Base-by-base conservation (phyloP, 805 yeast genomes). In the Candida boidinii region DNA sequence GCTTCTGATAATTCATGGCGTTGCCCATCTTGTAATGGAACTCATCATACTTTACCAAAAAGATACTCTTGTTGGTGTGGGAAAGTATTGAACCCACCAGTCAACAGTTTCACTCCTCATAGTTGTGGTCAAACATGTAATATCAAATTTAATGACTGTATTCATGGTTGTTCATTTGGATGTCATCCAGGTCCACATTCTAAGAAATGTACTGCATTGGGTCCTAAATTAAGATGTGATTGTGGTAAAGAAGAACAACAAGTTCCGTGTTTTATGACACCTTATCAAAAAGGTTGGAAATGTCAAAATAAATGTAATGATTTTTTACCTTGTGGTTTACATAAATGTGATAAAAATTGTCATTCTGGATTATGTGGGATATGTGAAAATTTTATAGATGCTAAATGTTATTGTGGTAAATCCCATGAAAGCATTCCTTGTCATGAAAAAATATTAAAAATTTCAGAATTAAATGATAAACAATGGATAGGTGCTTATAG, bases 111-210 rank as follows among this genome's bases (percentile, higher is more conserved):
- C 32, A 59, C 66, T 31, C 95, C 96, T 0, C 92, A 87, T 43
- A 79, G 92, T 30, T 88, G 96, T 64, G 95, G 95, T 2, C 87
- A 82, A 49, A 67, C 84, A 1, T 87, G 96, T 60, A 68, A 70
- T 31, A 59, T 63, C 24, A 67, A 71, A 21, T 62, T 79, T 31
- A 52, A 56, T 1, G 5, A 16, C 12, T 82, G 96, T 51, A 67
- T 76, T 2, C 96, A 87, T 51, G 71, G 75, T 3, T 87, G 96
- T 49, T 56, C 82, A 1, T 58, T 76, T 4, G 66, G 69, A 12
- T 87, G 96, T 51, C 96, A 87, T 53, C 90, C 95, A 2, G 96
- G 95, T 0, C 81, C 87, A 1, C 96, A 88, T 54, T 76, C 85
- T 1, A 62, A 63, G 25, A 63, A 62, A 17, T 87, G 96, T 60